Evolutionary conservation across 2,329 filamentous ascomycete genomes (phyloP), one percentile per base, ranked within the genome.

Genomic region (Verticillium isaacii): DNA sequence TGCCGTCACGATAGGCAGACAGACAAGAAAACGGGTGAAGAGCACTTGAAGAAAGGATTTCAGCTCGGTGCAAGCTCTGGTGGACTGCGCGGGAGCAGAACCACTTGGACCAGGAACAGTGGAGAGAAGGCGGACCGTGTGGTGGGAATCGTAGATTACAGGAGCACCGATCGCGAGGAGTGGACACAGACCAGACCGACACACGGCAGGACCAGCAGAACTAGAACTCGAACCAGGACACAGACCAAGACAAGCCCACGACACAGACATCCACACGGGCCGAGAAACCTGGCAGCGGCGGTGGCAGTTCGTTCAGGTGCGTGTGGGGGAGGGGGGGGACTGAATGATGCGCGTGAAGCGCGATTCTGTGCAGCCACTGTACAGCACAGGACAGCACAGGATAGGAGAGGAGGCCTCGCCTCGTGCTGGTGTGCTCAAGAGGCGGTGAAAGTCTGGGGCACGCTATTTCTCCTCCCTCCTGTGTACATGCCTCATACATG

Each of bases 61-160:
- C 39, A 58, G 32, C 57, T 58, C 15, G 57, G 50, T 19, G 57
- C 57, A 58, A 37, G 55, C n/a, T 23, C 25, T 58, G 57, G 37
- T 50, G 45, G 45, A 23, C 45, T 23, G 45, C 45, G 11, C 12
- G 19, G 45, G 12, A 23, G 23, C 45, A 52, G 45, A 12, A 52
- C n/a, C 45, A 52, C 45, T 52, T 52, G n/a, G 45, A 23, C 45
- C 9, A 14, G 45, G 45, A 52, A 52, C 45, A 52, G 45, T 52
- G 45, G 45, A 52, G 45, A 52, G 37, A 17, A 41, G 45, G 45
- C 45, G 45, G 45, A 52, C 45, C 45, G 45, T 52, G 45, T 52
- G 45, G 45, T 52, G 45, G 45, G 45, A 52, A 52, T 52, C 45
- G 45, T 52, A 52, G 45, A 52, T 52, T 52, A 14, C 45, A 52